Percentiles rank a stretch among this genome's conserved stretches.
These are phyloP conservation scores for Boletellus ananas DNA, from an alignment of 768 basidiomycete species.

Conservation along the genomic window DNA sequence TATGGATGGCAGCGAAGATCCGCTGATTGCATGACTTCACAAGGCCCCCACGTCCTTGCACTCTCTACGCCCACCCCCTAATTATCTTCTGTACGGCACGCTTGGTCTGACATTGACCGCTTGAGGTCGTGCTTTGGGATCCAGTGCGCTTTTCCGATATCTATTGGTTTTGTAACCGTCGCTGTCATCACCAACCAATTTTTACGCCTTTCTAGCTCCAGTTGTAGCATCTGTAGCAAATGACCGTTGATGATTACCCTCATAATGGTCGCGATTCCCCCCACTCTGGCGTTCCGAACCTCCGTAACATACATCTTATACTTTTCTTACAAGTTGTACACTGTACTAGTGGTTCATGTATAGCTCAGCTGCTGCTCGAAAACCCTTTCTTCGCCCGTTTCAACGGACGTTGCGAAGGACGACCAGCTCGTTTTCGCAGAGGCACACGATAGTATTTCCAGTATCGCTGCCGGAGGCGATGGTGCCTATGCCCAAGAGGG, in stretches of 20 bases:
- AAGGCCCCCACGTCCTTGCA: constrained; percentile 1
- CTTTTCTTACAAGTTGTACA: constrained; percentile 33
- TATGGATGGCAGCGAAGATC: constrained; percentile 62
- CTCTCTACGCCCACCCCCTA: constrained; percentile 1
- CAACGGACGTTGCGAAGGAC: constrained; percentile 44
- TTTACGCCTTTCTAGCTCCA: constrained; percentile 19
- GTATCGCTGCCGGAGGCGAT: constrained; percentile 33
- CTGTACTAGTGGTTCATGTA: constrained; percentile 28
- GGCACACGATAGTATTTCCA: constrained; percentile 51
- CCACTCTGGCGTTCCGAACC: constrained; percentile 23
- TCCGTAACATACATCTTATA: constrained; percentile 36
- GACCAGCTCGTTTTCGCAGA: constrained; percentile 76
- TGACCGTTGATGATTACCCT: constrained; percentile 35
- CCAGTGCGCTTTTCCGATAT: constrained; percentile 26
- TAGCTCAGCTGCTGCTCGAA: constrained; percentile 21
- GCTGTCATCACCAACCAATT: constrained; percentile 28
- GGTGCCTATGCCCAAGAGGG: constrained; percentile 71
- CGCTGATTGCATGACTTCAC: constrained; percentile 36
- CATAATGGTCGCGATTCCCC: constrained; percentile 32
- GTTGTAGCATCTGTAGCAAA: constrained; percentile 31
- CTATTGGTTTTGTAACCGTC: constrained; percentile 30
- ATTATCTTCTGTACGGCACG: constrained; percentile 5
- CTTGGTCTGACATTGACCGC: constrained; percentile 8
- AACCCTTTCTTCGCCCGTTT: constrained; percentile 5
- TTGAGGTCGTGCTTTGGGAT: constrained; percentile 18